phyloP scores from a whole-genome alignment of 306 rosid species.

The Sicyos baderoa region DNA sequence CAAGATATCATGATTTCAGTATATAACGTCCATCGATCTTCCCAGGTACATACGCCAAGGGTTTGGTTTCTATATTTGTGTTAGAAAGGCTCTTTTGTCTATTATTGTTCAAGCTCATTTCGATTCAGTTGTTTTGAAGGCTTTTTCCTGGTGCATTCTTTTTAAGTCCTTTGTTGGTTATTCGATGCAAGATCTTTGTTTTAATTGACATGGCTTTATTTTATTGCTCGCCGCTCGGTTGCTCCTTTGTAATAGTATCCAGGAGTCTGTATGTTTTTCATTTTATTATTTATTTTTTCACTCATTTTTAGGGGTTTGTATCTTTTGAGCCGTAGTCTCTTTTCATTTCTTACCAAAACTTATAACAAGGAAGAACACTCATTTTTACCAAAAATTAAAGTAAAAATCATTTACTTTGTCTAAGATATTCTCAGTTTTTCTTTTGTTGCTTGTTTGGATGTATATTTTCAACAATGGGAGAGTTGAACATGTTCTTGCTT shows the following conservation, averaged over 20 bases:
- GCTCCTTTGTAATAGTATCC: too few species aligned
- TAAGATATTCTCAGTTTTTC: not conserved
- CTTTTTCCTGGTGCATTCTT: too few species aligned
- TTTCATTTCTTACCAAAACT: too few species aligned
- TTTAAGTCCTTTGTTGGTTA: too few species aligned
- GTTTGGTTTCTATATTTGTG: not conserved
- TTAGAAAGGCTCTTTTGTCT: not conserved
- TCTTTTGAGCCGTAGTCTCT: too few species aligned
- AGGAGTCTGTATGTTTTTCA: too few species aligned
- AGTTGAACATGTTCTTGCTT: not conserved
- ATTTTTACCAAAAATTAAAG: not conserved
- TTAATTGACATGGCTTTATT: too few species aligned
- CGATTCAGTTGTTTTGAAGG: too few species aligned
- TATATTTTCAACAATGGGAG: slow-evolving; percentile 7
- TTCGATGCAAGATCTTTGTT: too few species aligned
- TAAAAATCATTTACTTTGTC: not conserved
- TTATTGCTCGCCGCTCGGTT: too few species aligned
- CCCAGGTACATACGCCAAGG: slow-evolving; percentile 45
- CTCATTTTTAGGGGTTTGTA: too few species aligned
- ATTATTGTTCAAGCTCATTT: slow-evolving; percentile 7
- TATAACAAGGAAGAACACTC: not conserved
- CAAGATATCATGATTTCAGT: slow-evolving; percentile 98
- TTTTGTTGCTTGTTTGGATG: slow-evolving; percentile 6
- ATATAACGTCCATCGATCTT: slow-evolving; percentile 80
- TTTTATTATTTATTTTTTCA: too few species aligned